Evolutionary conservation across 805 yeast genomes (phyloP).

Genomic region (Metschnikowia anglica): DNA sequence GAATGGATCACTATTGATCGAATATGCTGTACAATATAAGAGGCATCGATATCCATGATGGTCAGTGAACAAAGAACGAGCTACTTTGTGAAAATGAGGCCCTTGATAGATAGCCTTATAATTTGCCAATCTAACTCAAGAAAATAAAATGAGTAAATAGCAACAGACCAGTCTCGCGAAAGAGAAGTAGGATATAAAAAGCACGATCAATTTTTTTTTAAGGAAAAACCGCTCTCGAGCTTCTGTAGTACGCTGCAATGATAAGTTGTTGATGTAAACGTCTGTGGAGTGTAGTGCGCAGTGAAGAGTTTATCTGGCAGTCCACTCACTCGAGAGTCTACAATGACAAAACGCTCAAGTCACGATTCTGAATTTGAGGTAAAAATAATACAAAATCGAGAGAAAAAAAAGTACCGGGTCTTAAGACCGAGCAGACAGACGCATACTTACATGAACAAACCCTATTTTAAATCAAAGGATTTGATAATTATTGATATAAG

Average conservation of each 20-base stretch:
- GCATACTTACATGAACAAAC: background rate
- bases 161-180: background rate
- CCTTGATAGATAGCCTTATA: too few relatives aligned
- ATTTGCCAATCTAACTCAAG: too few relatives aligned
- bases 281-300: slow-evolving; percentile 4
- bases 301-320: background rate
- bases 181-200: background rate
- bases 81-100: slow-evolving; percentile 1
- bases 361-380: background rate
- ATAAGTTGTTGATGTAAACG: background rate
- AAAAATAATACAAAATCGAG: background rate
- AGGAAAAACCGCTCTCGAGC: background rate
- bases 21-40: slow-evolving; percentile 42
- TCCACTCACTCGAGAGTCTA: background rate
- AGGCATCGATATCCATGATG: slow-evolving; percentile 20
- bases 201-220: background rate
- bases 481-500: background rate
- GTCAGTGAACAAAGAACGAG: background rate
- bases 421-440: background rate
- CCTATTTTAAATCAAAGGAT: background rate
- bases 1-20: slow-evolving; percentile 65
- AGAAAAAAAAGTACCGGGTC: background rate
- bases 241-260: background rate
- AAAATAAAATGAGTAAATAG: background rate
- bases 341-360: background rate